Evolutionary conservation across 192 early-diverging fungal genomes (phyloP).

Genomic region (Umbelopsis sp.): DNA sequence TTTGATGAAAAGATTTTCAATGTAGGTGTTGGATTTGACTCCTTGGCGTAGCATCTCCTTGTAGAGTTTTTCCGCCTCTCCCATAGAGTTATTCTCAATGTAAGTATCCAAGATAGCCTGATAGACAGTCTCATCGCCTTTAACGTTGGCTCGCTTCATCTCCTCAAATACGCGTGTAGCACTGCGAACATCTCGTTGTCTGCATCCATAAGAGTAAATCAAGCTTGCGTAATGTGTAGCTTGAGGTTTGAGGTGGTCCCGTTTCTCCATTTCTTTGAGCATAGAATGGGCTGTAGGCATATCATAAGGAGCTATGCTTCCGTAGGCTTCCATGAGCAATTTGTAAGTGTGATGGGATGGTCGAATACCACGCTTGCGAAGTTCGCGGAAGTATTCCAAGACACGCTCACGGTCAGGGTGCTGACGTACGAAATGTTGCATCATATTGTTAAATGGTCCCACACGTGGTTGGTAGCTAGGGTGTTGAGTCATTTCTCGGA

Average conservation of each 20-base stretch:
- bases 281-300: constrained; percentile 50
- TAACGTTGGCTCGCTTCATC: constrained; percentile 41
- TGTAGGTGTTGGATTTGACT: constrained; percentile 49
- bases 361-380: constrained; percentile 33
- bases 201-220: constrained; percentile 55
- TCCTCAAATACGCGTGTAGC: constrained; percentile 46
- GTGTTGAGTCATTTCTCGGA: constrained; percentile 48
- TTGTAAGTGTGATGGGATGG: constrained; percentile 58
- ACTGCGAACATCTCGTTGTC: constrained; percentile 47
- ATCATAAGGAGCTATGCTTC: constrained; percentile 56
- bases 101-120: constrained; percentile 55
- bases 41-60: constrained; percentile 42
- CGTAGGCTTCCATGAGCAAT: constrained; percentile 58
- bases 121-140: constrained; percentile 48
- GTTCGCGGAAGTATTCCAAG: constrained; percentile 47
- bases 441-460: constrained; percentile 58
- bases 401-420: constrained; percentile 48
- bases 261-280: constrained; percentile 44
- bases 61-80: constrained; percentile 46
- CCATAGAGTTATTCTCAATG: constrained; percentile 44
- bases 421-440: constrained; percentile 59
- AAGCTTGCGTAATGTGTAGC: constrained; percentile 54
- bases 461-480: constrained; percentile 55
- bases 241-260: constrained; percentile 41
- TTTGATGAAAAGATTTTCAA: constrained; percentile 61